Evolutionary conservation across 306 rosid genomes (phyloP).

Genomic region (Prunus mira): DNA sequence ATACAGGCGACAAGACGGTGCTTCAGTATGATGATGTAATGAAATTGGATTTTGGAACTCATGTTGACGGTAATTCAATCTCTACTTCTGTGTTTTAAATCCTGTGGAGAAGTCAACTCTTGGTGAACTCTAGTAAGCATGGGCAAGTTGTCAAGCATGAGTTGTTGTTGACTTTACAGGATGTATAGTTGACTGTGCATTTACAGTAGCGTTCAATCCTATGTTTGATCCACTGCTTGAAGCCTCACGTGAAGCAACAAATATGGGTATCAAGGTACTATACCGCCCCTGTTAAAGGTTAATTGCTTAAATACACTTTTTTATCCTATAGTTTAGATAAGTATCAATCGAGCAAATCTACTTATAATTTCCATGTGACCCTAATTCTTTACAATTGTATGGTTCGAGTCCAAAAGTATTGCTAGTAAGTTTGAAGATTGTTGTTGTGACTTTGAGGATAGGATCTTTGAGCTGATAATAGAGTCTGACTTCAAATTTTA

Average conservation of each 20-base stretch:
- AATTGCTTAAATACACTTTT: neutral
- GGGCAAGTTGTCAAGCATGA: slow-evolving; percentile 11
- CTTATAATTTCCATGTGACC: neutral
- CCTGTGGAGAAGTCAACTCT: slow-evolving; percentile 7
- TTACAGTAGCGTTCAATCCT: slow-evolving; percentile 96
- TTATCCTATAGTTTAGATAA: neutral
- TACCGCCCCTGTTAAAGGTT: neutral
- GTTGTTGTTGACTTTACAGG: slow-evolving; percentile 51
- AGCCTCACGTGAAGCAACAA: slow-evolving; percentile 97
- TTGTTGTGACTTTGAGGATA: neutral
- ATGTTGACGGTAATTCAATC: slow-evolving; percentile 71
- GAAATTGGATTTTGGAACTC: slow-evolving; percentile 98
- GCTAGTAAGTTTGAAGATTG: neutral
- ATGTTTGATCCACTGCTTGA: slow-evolving; percentile 87
- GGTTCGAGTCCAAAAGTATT: neutral
- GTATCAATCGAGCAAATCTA: neutral
- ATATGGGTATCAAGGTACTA: slow-evolving; percentile 89
- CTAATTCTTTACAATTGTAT: neutral
- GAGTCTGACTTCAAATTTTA: neutral
- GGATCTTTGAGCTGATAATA: neutral
- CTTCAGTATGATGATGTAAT: slow-evolving; percentile 95
- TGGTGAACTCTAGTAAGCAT: slow-evolving; percentile 7
- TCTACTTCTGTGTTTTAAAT: neutral
- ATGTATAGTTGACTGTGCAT: slow-evolving; percentile 84
- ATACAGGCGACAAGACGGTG: slow-evolving; percentile 84